These are phyloP conservation scores for Magnolia kwangsiensis DNA, from an alignment of 164 flowering plant species.

Conservation along the genomic window DNA sequence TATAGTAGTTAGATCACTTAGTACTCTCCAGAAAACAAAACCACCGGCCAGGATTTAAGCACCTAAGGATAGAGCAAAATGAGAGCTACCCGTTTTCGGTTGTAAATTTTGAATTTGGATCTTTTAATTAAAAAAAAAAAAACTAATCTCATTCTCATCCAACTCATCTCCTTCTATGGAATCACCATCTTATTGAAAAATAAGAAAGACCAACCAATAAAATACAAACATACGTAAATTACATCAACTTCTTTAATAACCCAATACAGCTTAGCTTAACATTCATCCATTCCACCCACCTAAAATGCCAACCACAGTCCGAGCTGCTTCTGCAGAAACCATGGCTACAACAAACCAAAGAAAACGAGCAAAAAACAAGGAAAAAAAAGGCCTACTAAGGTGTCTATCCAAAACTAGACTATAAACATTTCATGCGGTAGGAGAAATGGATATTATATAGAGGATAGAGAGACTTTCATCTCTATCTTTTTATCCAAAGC, in stretches of 20 bases:
- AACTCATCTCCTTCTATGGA: too few relatives aligned
- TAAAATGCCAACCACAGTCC: constrained; percentile 6
- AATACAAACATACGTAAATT: too few relatives aligned
- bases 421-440: not conserved
- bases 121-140: too few relatives aligned
- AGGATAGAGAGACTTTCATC: constrained; percentile 7
- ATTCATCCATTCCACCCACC: constrained; percentile 1
- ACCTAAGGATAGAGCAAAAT: too few relatives aligned
- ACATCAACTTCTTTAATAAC: not conserved
- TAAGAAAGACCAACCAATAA: not conserved
- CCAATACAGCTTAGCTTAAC: not conserved
- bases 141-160: too few relatives aligned
- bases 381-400: too few relatives aligned
- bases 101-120: too few relatives aligned
- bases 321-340: not conserved
- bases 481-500: constrained; percentile 4
- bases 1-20: too few relatives aligned
- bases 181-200: not conserved
- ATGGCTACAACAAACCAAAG: not conserved
- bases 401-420: too few relatives aligned
- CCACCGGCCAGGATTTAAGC: too few relatives aligned
- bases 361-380: not conserved
- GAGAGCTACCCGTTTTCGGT: too few relatives aligned
- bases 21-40: too few relatives aligned
- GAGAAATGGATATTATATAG: constrained; percentile 3